phyloP scores from a whole-genome alignment of 306 rosid species.

The Purshia tridentata region DNA sequence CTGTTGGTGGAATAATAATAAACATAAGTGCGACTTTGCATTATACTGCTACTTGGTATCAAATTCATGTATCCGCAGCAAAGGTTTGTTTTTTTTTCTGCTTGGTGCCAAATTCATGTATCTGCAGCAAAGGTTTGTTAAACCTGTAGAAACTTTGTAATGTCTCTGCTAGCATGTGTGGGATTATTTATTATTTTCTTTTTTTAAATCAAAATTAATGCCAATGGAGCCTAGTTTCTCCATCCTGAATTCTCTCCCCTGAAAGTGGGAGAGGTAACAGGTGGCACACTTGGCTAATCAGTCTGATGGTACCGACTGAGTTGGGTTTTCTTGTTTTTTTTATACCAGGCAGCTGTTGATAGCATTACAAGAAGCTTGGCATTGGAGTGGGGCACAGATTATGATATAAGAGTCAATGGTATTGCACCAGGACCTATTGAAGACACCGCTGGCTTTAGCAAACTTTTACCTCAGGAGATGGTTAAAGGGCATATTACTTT shows the following conservation, averaged over 20 bases:
- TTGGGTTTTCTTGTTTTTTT: not conserved
- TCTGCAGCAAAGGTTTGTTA: slow-evolving; percentile 84
- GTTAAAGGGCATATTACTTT: not conserved
- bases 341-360: slow-evolving; percentile 25
- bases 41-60: slow-evolving; percentile 87
- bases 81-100: too few relatives aligned
- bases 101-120: slow-evolving; percentile 91
- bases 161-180: too few relatives aligned
- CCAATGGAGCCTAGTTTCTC: too few relatives aligned
- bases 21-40: slow-evolving; percentile 89
- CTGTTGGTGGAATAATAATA: slow-evolving; percentile 61
- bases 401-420: slow-evolving; percentile 27
- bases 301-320: not conserved
- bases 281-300: not conserved
- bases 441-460: slow-evolving; percentile 19
- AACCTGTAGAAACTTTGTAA: not conserved
- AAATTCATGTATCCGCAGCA: slow-evolving; percentile 85
- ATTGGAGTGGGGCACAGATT: slow-evolving; percentile 29
- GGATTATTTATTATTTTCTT: too few relatives aligned
- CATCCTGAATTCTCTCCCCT: too few relatives aligned
- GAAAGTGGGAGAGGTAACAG: not conserved
- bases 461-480: slow-evolving; percentile 25
- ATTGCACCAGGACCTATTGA: slow-evolving; percentile 28
- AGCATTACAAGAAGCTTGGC: slow-evolving; percentile 28
- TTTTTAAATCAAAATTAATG: too few relatives aligned